A percentile compares a stretch with the other conserved stretches of the same genome.
Conservation (phyloP, 2,329 filamentous ascomycete genomes). For the Podosphaera xanthii region DNA sequence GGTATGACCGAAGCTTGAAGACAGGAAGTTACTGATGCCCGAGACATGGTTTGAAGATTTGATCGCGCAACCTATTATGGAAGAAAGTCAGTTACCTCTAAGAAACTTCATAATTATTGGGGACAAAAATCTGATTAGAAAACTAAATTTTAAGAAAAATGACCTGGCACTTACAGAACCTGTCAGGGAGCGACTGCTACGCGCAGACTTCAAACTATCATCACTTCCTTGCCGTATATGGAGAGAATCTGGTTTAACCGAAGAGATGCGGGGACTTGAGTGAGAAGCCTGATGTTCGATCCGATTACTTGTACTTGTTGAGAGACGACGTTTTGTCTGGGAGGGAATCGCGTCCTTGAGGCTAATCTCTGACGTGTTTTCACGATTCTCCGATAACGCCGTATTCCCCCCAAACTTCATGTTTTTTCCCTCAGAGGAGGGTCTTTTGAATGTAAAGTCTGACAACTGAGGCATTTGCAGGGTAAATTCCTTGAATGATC, state of each 20-base stretch:
- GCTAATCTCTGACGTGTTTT: constrained; percentile 6
- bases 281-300: constrained; percentile 16
- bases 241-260: constrained; percentile 10
- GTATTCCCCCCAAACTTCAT: constrained; percentile 57
- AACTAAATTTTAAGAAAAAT: not conserved
- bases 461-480: constrained; percentile 13
- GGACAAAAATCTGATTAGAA: not conserved
- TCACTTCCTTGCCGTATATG: constrained; percentile 30
- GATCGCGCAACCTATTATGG: not conserved
- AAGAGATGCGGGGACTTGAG: constrained; percentile 14
- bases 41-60: not conserved
- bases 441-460: constrained; percentile 8
- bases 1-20: not conserved
- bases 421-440: constrained; percentile 39
- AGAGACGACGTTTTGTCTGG: constrained; percentile 13
- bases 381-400: constrained; percentile 50
- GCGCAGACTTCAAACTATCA: constrained; percentile 38
- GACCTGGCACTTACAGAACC: constrained; percentile 35
- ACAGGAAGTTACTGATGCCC: not conserved
- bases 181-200: constrained; percentile 33
- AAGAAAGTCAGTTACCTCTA: not conserved
- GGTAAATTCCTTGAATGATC: constrained; percentile 8
- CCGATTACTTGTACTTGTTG: constrained; percentile 13
- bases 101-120: not conserved
- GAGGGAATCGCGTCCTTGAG: constrained; percentile 5